Evolutionary conservation across 352 stramenopile species (phyloP).

Genomic region (Globisporangium paroecandrum): DNA sequence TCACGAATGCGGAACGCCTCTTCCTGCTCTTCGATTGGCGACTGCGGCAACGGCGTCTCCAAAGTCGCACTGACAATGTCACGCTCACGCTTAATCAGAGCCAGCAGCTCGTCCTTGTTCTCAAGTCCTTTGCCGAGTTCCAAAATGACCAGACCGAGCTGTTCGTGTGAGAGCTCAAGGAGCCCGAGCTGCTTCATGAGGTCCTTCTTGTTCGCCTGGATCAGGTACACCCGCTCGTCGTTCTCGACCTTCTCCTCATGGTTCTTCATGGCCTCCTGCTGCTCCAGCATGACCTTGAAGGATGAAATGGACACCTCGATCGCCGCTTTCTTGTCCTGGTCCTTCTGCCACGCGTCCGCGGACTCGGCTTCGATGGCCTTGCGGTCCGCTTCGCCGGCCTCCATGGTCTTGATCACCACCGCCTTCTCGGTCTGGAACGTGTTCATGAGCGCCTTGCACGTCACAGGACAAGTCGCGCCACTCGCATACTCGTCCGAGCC

Average conservation of each 20-base stretch:
- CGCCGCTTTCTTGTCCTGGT: constrained; percentile 27
- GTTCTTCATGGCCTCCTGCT: constrained; percentile 30
- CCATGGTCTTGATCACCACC: constrained; percentile 66
- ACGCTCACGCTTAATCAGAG: constrained; percentile 47
- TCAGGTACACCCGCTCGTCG: constrained; percentile 44
- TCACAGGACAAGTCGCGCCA: constrained; percentile 41
- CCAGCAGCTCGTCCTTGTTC: constrained; percentile 52
- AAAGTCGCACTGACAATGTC: constrained; percentile 17
- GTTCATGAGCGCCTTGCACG: constrained; percentile 36
- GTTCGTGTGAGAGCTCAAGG: constrained; percentile 46
- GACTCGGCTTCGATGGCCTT: constrained; percentile 29
- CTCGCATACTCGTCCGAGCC: constrained; percentile 77
- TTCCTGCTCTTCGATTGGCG: constrained; percentile 46
- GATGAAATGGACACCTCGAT: constrained; percentile 26
- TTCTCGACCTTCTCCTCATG: constrained; percentile 49
- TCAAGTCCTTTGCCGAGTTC: constrained; percentile 44
- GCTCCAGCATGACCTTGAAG: constrained; percentile 36
- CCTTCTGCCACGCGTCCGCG: constrained; percentile 31
- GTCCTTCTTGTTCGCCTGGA: constrained; percentile 36
- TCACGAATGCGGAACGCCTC: constrained; percentile 48
- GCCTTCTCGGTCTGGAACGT: constrained; percentile 46
- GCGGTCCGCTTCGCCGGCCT: constrained; percentile 57
- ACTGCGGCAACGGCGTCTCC: constrained; percentile 32
- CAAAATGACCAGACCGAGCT: constrained; percentile 59
- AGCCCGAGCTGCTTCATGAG: constrained; percentile 62